Percentiles rank a stretch among this genome's conserved stretches.
Evolutionary conservation across 805 yeast genomes (phyloP).

Genomic region (Metschnikowia lunata): DNA sequence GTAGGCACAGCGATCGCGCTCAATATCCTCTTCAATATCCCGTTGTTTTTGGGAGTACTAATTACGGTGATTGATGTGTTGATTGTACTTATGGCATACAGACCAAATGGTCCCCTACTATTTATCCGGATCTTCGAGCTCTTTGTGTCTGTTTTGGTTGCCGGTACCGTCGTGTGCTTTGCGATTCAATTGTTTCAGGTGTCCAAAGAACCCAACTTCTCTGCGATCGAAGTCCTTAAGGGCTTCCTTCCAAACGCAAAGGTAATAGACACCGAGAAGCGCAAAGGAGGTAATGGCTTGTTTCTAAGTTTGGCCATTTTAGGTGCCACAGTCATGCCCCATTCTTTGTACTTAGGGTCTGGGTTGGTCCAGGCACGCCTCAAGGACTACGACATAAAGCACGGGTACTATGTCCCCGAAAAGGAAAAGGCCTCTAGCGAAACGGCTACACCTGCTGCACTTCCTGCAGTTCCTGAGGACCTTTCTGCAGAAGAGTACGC

Average conservation of each 20-base stretch:
- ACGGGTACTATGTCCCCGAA: constrained; percentile 50
- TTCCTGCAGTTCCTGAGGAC: background rate
- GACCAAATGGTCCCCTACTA: constrained; percentile 76
- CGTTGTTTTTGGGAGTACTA: constrained; percentile 77
- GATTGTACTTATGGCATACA: constrained; percentile 80
- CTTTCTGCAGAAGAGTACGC: constrained; percentile 12
- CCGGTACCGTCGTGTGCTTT: constrained; percentile 83
- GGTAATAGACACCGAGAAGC: constrained; percentile 26
- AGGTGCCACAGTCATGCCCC: constrained; percentile 97
- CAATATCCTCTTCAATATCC: constrained; percentile 75
- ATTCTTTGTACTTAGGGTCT: constrained; percentile 77
- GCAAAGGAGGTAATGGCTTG: constrained; percentile 47
- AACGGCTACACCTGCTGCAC: background rate
- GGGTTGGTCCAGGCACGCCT: constrained; percentile 84
- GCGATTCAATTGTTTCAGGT: constrained; percentile 72
- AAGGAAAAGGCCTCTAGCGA: background rate
- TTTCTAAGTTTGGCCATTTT: constrained; percentile 77
- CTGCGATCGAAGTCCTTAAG: constrained; percentile 46
- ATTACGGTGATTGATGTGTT: constrained; percentile 83
- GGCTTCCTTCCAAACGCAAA: constrained; percentile 50
- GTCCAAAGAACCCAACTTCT: constrained; percentile 47
- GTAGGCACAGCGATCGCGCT: constrained; percentile 96
- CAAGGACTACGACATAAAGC: constrained; percentile 61
- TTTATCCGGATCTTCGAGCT: constrained; percentile 77
- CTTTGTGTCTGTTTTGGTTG: constrained; percentile 71